Percentiles rank a stretch among this genome's conserved stretches.
Conservation (phyloP, 306 rosid genomes). For the Cucumis hystrix region DNA sequence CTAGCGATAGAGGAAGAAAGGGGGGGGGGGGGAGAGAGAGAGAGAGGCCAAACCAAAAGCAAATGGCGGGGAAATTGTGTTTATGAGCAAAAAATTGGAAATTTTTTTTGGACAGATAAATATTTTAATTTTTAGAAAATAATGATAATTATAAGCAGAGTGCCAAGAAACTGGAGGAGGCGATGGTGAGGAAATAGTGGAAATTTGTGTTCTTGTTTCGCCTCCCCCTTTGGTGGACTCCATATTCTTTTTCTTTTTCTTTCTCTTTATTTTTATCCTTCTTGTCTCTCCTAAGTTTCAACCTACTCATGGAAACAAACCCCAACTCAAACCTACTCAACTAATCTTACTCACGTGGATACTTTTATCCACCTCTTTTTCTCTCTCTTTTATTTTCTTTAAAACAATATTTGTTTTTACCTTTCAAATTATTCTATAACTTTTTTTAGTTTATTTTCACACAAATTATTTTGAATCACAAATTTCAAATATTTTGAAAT, state of each 20-base stretch:
- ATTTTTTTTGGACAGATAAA: background rate
- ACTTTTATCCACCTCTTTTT: background rate
- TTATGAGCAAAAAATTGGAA: slow-evolving; percentile 13
- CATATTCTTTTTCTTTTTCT: background rate
- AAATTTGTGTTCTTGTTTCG: background rate
- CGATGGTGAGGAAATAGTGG: background rate
- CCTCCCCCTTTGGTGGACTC: background rate
- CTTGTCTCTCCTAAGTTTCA: background rate
- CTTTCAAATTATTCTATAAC: background rate
- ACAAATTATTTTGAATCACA: too few relatives aligned
- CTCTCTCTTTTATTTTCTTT: too few relatives aligned
- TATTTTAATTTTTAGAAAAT: too few relatives aligned
- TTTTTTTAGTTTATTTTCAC: too few relatives aligned
- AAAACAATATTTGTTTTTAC: background rate
- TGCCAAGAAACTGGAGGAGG: background rate
- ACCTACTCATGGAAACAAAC: background rate
- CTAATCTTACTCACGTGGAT: background rate
- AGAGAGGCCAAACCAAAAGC: slow-evolving; percentile 11
- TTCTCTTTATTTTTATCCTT: background rate
- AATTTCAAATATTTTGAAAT: too few relatives aligned
- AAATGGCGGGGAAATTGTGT: slow-evolving; percentile 86
- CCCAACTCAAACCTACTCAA: background rate
- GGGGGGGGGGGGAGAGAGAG: slow-evolving; percentile 4
- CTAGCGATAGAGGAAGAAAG: slow-evolving; percentile 5
- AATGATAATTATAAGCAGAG: background rate